Conservation (phyloP, 2,329 filamentous ascomycete genomes). For the Diaporthe citri region DNA sequence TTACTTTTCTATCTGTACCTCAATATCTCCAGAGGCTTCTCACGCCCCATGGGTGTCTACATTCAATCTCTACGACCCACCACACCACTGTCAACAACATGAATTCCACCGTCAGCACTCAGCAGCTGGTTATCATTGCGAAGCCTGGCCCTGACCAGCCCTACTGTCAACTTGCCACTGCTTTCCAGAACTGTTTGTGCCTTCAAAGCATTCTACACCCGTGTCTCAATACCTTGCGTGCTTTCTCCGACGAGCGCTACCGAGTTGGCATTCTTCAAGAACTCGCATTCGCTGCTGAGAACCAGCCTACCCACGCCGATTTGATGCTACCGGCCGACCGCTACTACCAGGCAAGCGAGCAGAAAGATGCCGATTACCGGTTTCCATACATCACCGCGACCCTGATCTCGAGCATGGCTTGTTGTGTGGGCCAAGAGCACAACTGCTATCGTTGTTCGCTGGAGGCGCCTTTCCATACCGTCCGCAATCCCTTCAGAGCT, state of each 20-base stretch:
- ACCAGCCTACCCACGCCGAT: too few relatives aligned
- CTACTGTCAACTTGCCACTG: not conserved
- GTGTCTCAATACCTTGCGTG: not conserved
- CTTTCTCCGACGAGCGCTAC: not conserved
- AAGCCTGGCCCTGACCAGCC: not conserved
- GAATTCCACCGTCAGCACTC: too few relatives aligned
- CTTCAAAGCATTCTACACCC: too few relatives aligned
- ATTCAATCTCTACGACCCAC: not conserved
- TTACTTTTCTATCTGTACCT: not conserved
- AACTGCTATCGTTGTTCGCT: not conserved
- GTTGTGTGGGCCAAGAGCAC: not conserved
- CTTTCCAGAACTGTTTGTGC: not conserved
- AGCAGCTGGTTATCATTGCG: constrained; percentile 1
- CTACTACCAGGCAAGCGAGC: not conserved
- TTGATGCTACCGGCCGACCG: not conserved
- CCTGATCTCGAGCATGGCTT: not conserved
- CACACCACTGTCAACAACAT: not conserved
- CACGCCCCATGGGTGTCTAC: not conserved
- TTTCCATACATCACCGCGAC: not conserved
- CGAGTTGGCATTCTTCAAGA: not conserved
- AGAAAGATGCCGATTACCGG: not conserved
- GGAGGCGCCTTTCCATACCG: not conserved
- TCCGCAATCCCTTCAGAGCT: too few relatives aligned
- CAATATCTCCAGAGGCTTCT: not conserved
- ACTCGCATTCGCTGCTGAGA: not conserved